Percentiles rank a stretch among this genome's conserved stretches.
phyloP scores from a whole-genome alignment of 2,329 filamentous ascomycete genomes.

The Chaetomium sp. region DNA sequence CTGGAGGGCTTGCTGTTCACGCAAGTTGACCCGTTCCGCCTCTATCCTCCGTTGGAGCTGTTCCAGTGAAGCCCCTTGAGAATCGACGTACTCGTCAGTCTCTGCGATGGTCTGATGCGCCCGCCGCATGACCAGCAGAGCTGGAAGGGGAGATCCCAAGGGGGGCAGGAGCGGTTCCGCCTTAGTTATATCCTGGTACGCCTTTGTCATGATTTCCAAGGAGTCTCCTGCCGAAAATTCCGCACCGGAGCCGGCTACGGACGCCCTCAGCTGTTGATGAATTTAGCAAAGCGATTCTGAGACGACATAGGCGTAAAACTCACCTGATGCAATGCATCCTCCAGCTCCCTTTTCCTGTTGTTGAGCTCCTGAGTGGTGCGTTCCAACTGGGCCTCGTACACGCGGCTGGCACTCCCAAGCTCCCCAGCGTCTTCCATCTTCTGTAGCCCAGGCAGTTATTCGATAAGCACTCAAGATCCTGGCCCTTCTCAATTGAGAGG shows the following conservation, averaged over 20 bases:
- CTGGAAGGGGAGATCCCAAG: slow-evolving; percentile 68
- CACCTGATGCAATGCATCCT: slow-evolving; percentile 35
- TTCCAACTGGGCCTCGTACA: slow-evolving; percentile 60
- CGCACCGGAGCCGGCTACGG: slow-evolving; percentile 23
- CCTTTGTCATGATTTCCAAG: slow-evolving; percentile 59
- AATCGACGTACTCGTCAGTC: slow-evolving; percentile 60
- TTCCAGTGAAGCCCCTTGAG: slow-evolving; percentile 48
- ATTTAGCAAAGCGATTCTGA: slow-evolving; percentile 14
- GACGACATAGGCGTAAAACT: slow-evolving; percentile 18
- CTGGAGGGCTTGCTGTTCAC: slow-evolving; percentile 59
- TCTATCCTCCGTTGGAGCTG: slow-evolving; percentile 52
- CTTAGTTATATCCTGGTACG: slow-evolving; percentile 65
- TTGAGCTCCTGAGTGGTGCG: slow-evolving; percentile 70
- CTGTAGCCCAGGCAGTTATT: background rate
- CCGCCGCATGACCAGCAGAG: slow-evolving; percentile 69
- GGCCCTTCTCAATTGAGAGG: background rate
- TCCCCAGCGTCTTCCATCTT: slow-evolving; percentile 38
- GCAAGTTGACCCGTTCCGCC: slow-evolving; percentile 52
- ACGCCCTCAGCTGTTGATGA: slow-evolving; percentile 25
- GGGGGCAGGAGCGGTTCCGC: slow-evolving; percentile 67
- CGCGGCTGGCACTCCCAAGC: slow-evolving; percentile 42
- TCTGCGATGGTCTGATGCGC: slow-evolving; percentile 66
- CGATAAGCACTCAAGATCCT: background rate
- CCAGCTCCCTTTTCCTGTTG: slow-evolving; percentile 54
- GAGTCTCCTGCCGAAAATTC: slow-evolving; percentile 39